A percentile compares a stretch with the other conserved stretches of the same genome.
Conservation (phyloP, 352 stramenopile species). For the Phytopythium chamaehyphon region DNA sequence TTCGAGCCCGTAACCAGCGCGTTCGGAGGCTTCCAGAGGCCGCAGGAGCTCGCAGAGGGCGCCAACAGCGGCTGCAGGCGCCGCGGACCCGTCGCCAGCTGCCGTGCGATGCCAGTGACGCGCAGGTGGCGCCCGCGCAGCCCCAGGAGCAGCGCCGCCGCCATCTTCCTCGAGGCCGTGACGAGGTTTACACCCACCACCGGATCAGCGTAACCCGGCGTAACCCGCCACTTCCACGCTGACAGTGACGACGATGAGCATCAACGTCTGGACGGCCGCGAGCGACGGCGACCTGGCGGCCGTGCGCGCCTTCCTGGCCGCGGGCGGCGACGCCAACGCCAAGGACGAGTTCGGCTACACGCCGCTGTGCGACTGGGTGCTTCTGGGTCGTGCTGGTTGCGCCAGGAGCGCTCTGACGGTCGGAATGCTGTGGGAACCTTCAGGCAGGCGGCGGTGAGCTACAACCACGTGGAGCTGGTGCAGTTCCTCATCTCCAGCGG, state of each 20-base stretch:
- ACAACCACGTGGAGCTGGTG: slow-evolving; percentile 59
- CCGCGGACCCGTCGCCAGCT: too few species aligned
- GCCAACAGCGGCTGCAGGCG: too few species aligned
- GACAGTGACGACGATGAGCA: too few species aligned
- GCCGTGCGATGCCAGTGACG: not conserved
- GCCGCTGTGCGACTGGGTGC: slow-evolving; percentile 34
- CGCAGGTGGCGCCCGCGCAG: not conserved
- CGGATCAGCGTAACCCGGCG: not conserved
- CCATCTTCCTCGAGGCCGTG: not conserved
- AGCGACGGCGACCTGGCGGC: slow-evolving; percentile 57
- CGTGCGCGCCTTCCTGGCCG: slow-evolving; percentile 41
- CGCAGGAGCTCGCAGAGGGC: too few species aligned
- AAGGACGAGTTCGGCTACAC: slow-evolving; percentile 73
- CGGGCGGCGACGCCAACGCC: slow-evolving; percentile 39
- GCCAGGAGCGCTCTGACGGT: not conserved
- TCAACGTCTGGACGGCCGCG: slow-evolving; percentile 59
- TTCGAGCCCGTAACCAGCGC: too few species aligned
- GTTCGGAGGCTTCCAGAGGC: too few species aligned
- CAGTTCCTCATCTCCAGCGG: slow-evolving; percentile 42
- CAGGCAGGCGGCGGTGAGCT: slow-evolving; percentile 67
- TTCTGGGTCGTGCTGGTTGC: not conserved
- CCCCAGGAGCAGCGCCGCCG: not conserved
- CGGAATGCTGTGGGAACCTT: not conserved
- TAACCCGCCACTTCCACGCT: too few species aligned
- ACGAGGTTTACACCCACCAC: too few species aligned